Evolutionary conservation across 176 grass and related monocot species (phyloP).

Genomic region (Luzula sylvatica): DNA sequence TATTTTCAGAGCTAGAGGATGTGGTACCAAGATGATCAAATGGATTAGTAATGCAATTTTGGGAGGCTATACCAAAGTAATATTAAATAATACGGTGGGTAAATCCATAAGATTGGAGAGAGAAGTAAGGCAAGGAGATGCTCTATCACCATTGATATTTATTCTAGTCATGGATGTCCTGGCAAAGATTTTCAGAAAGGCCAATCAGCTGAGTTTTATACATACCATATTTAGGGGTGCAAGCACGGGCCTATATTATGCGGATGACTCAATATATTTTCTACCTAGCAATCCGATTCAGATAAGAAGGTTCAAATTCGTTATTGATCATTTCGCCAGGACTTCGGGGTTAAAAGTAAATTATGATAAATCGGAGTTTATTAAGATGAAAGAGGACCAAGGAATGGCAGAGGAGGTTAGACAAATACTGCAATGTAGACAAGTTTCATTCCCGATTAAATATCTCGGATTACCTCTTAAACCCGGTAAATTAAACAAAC

Average conservation of each 20-base stretch:
- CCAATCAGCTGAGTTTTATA: not conserved
- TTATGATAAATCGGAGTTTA: not conserved
- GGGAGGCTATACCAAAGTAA: not conserved
- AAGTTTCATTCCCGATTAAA: not conserved
- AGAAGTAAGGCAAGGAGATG: not conserved
- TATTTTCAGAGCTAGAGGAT: not conserved
- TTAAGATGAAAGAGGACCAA: too few species aligned
- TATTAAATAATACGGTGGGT: not conserved
- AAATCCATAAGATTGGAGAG: not conserved
- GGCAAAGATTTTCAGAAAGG: too few species aligned
- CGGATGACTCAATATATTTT: not conserved
- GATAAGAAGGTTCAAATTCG: not conserved
- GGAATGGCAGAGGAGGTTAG: too few species aligned
- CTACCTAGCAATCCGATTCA: not conserved
- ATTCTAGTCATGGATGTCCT: not conserved
- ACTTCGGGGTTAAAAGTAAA: not conserved
- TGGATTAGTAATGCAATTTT: not conserved
- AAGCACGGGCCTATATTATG: not conserved
- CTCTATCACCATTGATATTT: not conserved
- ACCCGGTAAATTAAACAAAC: not conserved
- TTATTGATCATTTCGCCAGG: not conserved
- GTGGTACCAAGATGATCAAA: not conserved
- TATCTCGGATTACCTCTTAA: not conserved
- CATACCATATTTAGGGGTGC: not conserved
- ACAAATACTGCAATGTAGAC: too few species aligned